phyloP scores from a whole-genome alignment of 148 eudicot genomes.

The Linanthus parryae region DNA sequence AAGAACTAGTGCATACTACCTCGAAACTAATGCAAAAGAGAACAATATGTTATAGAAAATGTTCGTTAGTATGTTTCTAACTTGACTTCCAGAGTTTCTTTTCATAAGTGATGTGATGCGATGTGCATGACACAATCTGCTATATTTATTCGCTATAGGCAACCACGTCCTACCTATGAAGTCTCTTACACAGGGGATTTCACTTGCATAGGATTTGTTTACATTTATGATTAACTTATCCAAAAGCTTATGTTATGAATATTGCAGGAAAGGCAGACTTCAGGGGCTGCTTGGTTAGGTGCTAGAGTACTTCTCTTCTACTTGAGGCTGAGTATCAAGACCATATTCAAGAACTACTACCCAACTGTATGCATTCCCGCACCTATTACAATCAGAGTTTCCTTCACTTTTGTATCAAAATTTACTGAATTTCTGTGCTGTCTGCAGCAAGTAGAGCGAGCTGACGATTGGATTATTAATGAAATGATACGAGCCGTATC shows the following conservation, averaged over 20 bases:
- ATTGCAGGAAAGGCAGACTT: conserved; percentile 61
- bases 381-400: conserved; percentile 3
- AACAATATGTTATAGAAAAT: too few relatives aligned
- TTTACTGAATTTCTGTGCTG: conserved; percentile 3
- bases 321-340: conserved; percentile 57
- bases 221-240: background rate
- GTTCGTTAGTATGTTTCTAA: too few relatives aligned
- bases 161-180: too few relatives aligned
- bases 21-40: too few relatives aligned
- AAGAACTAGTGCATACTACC: too few relatives aligned
- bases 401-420: background rate
- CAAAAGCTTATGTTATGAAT: background rate
- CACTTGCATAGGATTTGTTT: background rate
- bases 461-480: conserved; percentile 70
- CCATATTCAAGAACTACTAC: conserved; percentile 62
- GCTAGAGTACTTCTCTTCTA: conserved; percentile 64
- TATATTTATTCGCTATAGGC: too few relatives aligned
- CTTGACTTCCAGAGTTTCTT: too few relatives aligned
- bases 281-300: conserved; percentile 76
- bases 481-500: conserved; percentile 96
- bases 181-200: too few relatives aligned
- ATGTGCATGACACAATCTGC: too few relatives aligned
- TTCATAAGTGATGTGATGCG: too few relatives aligned
- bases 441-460: conserved; percentile 62
- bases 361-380: conserved; percentile 53